Percentiles rank a stretch among this genome's conserved stretches.
Evolutionary conservation across 305 asterid species (phyloP).

Genomic region (Fraxinus ornus): DNA sequence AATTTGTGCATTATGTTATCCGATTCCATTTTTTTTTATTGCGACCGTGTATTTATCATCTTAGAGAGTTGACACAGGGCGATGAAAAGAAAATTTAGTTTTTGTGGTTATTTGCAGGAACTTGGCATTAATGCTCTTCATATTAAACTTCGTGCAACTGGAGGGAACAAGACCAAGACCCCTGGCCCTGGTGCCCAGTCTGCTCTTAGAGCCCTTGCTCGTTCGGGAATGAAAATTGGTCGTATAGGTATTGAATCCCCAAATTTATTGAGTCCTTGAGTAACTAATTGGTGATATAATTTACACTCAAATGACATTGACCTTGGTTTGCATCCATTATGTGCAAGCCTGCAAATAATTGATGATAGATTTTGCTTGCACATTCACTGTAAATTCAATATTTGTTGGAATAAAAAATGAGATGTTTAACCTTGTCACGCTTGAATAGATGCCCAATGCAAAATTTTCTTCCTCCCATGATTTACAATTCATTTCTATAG

Average conservation of each 20-base stretch:
- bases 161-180: slow-evolving; percentile 67
- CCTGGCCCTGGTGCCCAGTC: slow-evolving; percentile 79
- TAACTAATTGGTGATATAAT: neutral
- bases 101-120: slow-evolving; percentile 36
- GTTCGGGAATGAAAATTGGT: slow-evolving; percentile 71
- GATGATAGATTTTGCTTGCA: neutral
- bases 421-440: neutral
- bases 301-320: neutral
- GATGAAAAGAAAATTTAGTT: neutral
- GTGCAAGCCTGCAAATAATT: neutral
- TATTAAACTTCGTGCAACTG: slow-evolving; percentile 61
- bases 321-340: neutral
- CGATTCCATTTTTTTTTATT: neutral
- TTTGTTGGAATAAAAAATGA: neutral
- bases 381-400: neutral
- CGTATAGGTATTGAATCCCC: slow-evolving; percentile 46
- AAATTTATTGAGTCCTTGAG: neutral
- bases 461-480: neutral
- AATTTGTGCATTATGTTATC: neutral
- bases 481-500: no score
- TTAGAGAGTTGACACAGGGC: neutral
- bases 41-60: neutral
- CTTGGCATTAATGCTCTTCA: slow-evolving; percentile 64
- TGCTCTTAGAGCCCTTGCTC: slow-evolving; percentile 69
- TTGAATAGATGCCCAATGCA: neutral